These are phyloP conservation scores for Penicillium sumatraense DNA, from an alignment of 2,329 filamentous ascomycete genomes.

Conservation along the genomic window DNA sequence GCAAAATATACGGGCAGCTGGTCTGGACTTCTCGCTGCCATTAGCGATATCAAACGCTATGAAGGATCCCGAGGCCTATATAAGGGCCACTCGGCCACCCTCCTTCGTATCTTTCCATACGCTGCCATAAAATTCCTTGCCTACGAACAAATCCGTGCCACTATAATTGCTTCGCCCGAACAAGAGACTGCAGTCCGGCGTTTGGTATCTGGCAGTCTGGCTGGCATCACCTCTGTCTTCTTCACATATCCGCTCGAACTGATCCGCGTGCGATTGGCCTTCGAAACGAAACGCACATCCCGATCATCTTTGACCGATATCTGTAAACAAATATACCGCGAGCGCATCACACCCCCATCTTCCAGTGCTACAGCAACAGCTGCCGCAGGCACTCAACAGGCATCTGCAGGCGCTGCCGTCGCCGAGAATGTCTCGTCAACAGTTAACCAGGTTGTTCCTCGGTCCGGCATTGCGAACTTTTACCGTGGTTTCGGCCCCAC, in stretches of 20 bases:
- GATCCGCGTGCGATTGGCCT: slow-evolving; percentile 87
- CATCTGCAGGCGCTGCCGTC: slow-evolving; percentile 47
- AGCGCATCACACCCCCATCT: slow-evolving; percentile 58
- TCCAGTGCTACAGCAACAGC: slow-evolving; percentile 15
- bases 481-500: slow-evolving; percentile 94
- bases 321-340: slow-evolving; percentile 83
- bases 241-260: slow-evolving; percentile 96
- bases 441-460: slow-evolving; percentile 61
- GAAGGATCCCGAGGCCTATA: slow-evolving; percentile 81
- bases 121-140: slow-evolving; percentile 97
- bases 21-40: slow-evolving; percentile 79
- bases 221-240: slow-evolving; percentile 87
- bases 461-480: slow-evolving; percentile 80
- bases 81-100: slow-evolving; percentile 90
- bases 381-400: slow-evolving; percentile 35
- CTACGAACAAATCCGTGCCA: slow-evolving; percentile 89
- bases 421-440: slow-evolving; percentile 38
- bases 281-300: slow-evolving; percentile 80
- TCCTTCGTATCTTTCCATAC: slow-evolving; percentile 95
- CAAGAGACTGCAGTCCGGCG: slow-evolving; percentile 82
- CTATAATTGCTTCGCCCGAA: slow-evolving; percentile 71
- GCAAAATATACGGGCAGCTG: slow-evolving; percentile 90
- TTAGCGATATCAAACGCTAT: slow-evolving; percentile 77
- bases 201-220: slow-evolving; percentile 49
- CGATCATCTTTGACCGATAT: slow-evolving; percentile 75